Conservation (phyloP, 2,329 filamentous ascomycete species). For the Westerdykella aurantiaca region DNA sequence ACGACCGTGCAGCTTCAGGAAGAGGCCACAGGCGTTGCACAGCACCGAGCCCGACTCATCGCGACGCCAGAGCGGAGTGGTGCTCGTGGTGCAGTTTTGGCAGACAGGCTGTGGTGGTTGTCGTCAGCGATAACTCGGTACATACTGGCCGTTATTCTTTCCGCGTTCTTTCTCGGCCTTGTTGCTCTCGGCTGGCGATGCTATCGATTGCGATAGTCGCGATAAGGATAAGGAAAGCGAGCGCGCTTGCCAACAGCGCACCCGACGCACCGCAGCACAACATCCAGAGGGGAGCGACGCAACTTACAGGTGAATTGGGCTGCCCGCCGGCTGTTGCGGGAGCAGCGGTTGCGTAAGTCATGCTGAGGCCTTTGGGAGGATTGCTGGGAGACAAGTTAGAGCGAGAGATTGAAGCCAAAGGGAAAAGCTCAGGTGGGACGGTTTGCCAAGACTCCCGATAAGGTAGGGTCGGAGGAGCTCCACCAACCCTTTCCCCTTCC, state of each 20-base stretch:
- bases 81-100: constrained; percentile 93
- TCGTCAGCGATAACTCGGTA: constrained; percentile 45
- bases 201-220: constrained; percentile 35
- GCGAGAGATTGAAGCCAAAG: constrained; percentile 3
- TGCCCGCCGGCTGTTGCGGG: constrained; percentile 61
- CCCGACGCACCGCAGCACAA: constrained; percentile 38
- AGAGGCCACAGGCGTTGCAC: constrained; percentile 97
- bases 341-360: constrained; percentile 59
- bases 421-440: constrained; percentile 29
- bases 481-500: neutral
- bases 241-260: constrained; percentile 5
- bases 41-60: constrained; percentile 94
- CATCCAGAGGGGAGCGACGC: constrained; percentile 5
- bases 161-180: constrained; percentile 3
- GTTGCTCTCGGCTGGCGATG: constrained; percentile 15
- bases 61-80: constrained; percentile 92
- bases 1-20: constrained; percentile 92
- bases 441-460: constrained; percentile 27
- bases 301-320: constrained; percentile 54
- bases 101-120: constrained; percentile 74
- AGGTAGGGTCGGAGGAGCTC: constrained; percentile 9
- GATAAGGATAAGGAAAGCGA: constrained; percentile 43
- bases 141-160: constrained; percentile 15
- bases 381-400: constrained; percentile 27
- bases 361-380: constrained; percentile 46